These are phyloP conservation scores for Thuidium tamariscinum DNA, from an alignment of 225 moss, liverwort and hornwort genomes.

Conservation along the genomic window DNA sequence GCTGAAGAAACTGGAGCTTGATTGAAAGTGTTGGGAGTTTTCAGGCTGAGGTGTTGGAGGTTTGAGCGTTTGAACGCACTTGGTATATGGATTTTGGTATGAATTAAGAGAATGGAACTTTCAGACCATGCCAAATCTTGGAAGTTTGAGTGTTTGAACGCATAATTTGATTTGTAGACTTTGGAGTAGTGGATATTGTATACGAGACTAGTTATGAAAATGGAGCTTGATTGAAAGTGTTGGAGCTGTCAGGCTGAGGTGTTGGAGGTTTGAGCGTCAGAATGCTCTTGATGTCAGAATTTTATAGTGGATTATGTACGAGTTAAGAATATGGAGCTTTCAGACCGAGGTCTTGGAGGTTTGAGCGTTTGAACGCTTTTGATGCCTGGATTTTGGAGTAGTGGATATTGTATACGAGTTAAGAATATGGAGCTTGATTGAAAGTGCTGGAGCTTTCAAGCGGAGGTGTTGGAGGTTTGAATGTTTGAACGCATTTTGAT, in stretches of 20 bases:
- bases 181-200: neutral
- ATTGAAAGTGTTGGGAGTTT: neutral
- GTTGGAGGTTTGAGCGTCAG: neutral
- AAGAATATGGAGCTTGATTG: neutral
- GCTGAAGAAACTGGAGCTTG: neutral
- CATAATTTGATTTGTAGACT: neutral
- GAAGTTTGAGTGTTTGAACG: neutral
- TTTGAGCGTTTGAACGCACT: neutral
- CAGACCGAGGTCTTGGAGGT: neutral
- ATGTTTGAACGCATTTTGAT: neutral
- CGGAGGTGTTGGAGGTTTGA: neutral
- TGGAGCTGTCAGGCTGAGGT: neutral
- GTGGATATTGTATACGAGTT: neutral
- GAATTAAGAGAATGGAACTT: neutral
- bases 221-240: neutral
- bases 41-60: neutral
- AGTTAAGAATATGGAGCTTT: neutral
- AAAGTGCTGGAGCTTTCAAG: neutral
- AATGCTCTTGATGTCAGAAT: neutral
- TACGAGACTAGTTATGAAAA: neutral
- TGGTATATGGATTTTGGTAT: neutral
- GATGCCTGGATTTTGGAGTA: neutral
- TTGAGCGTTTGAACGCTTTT: neutral
- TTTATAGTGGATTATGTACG: neutral
- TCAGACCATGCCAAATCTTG: neutral